A percentile compares a stretch with the other conserved stretches of the same genome.
These are phyloP conservation scores for Dryas drummondii DNA, from an alignment of 306 rosid genomes.

Conservation along the genomic window DNA sequence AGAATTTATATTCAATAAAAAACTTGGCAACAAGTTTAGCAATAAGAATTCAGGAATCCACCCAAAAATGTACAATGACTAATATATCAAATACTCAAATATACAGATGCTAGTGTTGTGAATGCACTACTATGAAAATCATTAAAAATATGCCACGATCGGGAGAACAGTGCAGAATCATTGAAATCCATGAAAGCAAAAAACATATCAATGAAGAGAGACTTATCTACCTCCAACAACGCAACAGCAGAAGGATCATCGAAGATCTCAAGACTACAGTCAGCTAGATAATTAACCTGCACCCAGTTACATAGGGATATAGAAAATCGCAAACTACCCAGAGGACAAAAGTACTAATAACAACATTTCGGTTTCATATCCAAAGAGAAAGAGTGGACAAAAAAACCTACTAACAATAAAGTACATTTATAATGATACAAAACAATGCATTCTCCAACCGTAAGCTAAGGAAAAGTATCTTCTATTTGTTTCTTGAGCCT, in stretches of 20 bases:
- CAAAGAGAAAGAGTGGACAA: background rate
- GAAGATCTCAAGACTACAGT: slow-evolving; percentile 87
- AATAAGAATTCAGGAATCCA: background rate
- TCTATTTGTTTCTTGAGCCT: background rate
- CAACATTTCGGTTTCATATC: background rate
- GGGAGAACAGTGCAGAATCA: background rate
- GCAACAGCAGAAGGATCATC: slow-evolving; percentile 85
- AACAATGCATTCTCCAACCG: slow-evolving; percentile 20
- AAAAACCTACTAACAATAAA: background rate
- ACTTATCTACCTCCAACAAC: slow-evolving; percentile 58
- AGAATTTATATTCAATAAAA: slow-evolving; percentile 1
- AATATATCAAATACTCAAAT: background rate
- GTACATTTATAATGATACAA: slow-evolving; percentile 13
- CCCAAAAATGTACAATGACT: background rate
- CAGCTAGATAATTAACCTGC: slow-evolving; percentile 83
- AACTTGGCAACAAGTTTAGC: slow-evolving; percentile 1
- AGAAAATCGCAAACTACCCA: slow-evolving; percentile 8
- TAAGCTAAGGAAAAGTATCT: background rate
- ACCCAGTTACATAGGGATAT: slow-evolving; percentile 14
- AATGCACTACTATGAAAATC: background rate
- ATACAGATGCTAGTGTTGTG: background rate
- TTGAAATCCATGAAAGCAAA: slow-evolving; percentile 13
- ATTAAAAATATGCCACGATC: background rate
- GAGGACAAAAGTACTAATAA: background rate
- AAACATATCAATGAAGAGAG: slow-evolving; percentile 23